A percentile compares a stretch with the other conserved stretches of the same genome.
These are phyloP conservation scores for Pulveroboletus frians DNA, from an alignment of 768 basidiomycete genomes.

Conservation along the genomic window DNA sequence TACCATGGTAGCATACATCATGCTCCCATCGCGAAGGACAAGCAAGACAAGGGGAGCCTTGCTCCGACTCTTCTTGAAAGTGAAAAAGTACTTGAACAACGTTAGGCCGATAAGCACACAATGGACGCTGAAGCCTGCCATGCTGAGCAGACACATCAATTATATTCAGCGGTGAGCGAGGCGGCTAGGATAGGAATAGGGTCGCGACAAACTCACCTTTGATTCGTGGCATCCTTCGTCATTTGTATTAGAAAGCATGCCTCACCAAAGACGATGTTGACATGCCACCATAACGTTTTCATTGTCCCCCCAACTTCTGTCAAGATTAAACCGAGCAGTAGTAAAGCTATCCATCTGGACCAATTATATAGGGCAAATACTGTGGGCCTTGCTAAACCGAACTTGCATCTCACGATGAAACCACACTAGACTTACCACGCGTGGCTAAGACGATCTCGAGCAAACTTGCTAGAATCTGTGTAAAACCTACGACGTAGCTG, in stretches of 20 bases:
- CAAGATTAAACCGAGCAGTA: conserved; percentile 4
- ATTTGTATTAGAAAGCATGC: conserved; percentile 6
- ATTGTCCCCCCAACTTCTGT: neutral
- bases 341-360: conserved; percentile 7
- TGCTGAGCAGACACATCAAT: neutral
- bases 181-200: no score
- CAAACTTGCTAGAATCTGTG: conserved; percentile 6
- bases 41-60: conserved; percentile 20
- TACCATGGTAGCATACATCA: neutral
- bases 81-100: conserved; percentile 1
- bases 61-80: conserved; percentile 13
- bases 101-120: conserved; percentile 1
- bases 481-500: neutral
- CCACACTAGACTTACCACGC: conserved; percentile 8
- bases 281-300: neutral
- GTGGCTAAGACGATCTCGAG: conserved; percentile 12
- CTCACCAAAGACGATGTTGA: neutral
- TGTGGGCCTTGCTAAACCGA: neutral
- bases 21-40: conserved; percentile 11
- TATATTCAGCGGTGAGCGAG: neutral
- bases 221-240: neutral
- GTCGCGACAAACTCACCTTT: conserved; percentile 14
- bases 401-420: neutral
- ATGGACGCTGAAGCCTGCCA: conserved; percentile 9
- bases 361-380: conserved; percentile 19